Conservation (phyloP, 2,329 filamentous ascomycete species). For the Colletotrichum neosansevieriae region DNA sequence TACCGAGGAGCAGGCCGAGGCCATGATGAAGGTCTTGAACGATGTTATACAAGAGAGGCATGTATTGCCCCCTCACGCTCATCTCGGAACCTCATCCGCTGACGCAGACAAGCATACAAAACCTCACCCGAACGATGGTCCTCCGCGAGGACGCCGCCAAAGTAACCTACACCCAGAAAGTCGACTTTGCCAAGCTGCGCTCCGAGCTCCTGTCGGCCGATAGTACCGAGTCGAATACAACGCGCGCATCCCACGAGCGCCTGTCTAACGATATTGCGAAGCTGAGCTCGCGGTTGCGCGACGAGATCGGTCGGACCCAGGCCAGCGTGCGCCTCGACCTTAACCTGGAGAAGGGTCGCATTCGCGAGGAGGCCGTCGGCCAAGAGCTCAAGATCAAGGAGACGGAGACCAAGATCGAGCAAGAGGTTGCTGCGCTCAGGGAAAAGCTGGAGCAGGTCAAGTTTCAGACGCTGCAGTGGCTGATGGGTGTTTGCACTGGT, state of each 20-base stretch:
- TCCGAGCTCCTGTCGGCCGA: constrained; percentile 94
- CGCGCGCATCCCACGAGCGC: constrained; percentile 89
- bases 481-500: constrained; percentile 86
- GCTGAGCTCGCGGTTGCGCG: constrained; percentile 86
- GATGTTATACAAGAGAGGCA: constrained; percentile 97
- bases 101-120: constrained; percentile 78
- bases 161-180: constrained; percentile 86
- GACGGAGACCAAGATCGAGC: constrained; percentile 98
- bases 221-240: constrained; percentile 89
- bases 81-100: background rate
- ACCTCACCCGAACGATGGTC: constrained; percentile 97
- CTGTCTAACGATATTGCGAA: constrained; percentile 96
- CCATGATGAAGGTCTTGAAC: constrained; percentile 98
- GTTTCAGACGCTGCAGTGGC: constrained; percentile 97
- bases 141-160: constrained; percentile 92
- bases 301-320: constrained; percentile 95
- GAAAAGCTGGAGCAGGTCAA: constrained; percentile 98
- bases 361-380: constrained; percentile 93
- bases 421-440: constrained; percentile 89
- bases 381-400: constrained; percentile 99
- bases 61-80: background rate
- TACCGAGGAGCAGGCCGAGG: constrained; percentile 92
- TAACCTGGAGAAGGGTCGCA: constrained; percentile 96
- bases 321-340: constrained; percentile 92
- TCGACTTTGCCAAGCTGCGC: constrained; percentile 97